Percentiles rank a stretch among this genome's conserved stretches.
phyloP scores from a whole-genome alignment of 371 early-diverging fungal species.

The Fennellomyces sp. region DNA sequence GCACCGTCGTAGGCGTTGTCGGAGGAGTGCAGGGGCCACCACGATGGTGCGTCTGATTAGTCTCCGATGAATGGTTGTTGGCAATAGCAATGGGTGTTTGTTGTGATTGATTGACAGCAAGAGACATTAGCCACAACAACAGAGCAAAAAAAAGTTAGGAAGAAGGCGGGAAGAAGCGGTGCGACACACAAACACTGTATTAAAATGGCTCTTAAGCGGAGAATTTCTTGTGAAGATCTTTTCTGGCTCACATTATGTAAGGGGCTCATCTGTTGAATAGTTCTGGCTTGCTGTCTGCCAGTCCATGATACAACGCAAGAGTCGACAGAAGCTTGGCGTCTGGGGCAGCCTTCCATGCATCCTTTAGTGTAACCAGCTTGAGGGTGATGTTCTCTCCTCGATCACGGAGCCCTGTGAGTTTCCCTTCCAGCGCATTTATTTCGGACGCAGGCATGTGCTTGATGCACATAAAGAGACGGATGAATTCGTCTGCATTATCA shows the following conservation, averaged over 20 bases:
- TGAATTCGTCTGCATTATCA: slow-evolving; percentile 77
- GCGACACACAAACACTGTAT: slow-evolving; percentile 1
- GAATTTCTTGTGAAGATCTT: not conserved
- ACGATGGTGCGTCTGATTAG: not conserved
- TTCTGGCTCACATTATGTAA: not conserved
- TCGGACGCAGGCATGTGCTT: slow-evolving; percentile 59
- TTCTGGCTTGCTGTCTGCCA: slow-evolving; percentile 25
- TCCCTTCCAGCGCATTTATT: slow-evolving; percentile 62
- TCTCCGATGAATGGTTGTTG: no score
- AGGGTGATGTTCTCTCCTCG: slow-evolving; percentile 81
- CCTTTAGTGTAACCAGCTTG: slow-evolving; percentile 61
- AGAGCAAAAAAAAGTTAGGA: not conserved
- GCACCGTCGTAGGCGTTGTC: not conserved
- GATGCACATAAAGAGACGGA: slow-evolving; percentile 71
- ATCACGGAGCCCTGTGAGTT: slow-evolving; percentile 72
- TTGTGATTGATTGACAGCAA: not conserved
- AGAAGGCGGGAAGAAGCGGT: not conserved
- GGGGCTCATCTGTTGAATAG: not conserved
- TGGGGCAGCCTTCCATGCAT: slow-evolving; percentile 67
- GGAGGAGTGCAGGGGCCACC: slow-evolving; percentile 6
- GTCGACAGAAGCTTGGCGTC: slow-evolving; percentile 79
- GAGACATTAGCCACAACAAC: slow-evolving; percentile 1
- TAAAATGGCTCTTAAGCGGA: not conserved
- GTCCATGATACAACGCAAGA: slow-evolving; percentile 64
- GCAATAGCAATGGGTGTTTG: no score